Base-by-base conservation (phyloP, 352 stramenopile genomes). In the Paralagenidium karlingii region DNA sequence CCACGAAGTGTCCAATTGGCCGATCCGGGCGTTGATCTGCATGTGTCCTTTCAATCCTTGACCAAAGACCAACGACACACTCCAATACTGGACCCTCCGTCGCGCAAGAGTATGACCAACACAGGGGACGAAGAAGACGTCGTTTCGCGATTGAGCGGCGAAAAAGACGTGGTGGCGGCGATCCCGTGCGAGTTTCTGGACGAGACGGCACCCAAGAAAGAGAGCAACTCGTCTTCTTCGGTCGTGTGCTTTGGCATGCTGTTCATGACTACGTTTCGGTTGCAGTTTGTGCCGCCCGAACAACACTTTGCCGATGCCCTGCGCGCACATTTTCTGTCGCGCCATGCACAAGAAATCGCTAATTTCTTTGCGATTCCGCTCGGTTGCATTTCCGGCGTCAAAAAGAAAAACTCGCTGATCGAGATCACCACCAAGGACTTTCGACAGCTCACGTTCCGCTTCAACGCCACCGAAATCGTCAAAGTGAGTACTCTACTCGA, bases 191-290 rank as follows among this genome's bases (percentile, higher is more conserved):
- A 87, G 59, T 84, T 68, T 38, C 53, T 87, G 36, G 70, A 82
- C 41, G 69, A 82, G 38, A 57, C 55, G 32, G 58, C 59, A 21
- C 24, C 54, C 24, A 75, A 55, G 47, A 82, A 79, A 27, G 73
- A 87, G 48, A n/a, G n/a, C n/a, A n/a, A n/a, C n/a, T 68, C 65
- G 31, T 44, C 68, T 13, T 58, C 65, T 15, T 60, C 67, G 6
- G 74, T 52, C 8, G 63, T 87, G 10, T 82, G 68, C 51, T 55
- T 81, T 11, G 77, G 77, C 11, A 56, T 48, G 24, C 69, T 90
- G 40, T 60, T 82, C 54, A 90, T 87, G 74, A 90, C 77, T 20
- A 87, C 73, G 15, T 90, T 75, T 54, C 73, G 77, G 38, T 85
- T 90, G 48, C 70, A 86, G 63, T 90, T 90, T 47, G 39, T 71